Percentiles rank a stretch among this genome's conserved stretches.
phyloP scores from a whole-genome alignment of 495 filamentous ascomycete genomes.

The Choiromyces venosus region DNA sequence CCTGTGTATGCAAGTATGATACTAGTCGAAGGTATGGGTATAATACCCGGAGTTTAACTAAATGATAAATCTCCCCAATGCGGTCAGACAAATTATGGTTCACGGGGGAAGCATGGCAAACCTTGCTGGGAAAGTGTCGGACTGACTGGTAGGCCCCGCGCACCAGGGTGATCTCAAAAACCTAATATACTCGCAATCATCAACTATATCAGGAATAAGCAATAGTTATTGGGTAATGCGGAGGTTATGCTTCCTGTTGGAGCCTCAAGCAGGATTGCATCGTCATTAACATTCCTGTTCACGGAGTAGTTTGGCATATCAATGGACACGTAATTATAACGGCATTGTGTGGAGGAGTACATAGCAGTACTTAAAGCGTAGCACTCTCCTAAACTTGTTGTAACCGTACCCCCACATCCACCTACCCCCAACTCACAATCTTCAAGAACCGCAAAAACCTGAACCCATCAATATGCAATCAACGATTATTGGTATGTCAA shows the following conservation, averaged over 20 bases:
- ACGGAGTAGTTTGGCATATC: neutral
- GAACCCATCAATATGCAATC: neutral
- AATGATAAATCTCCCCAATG: too few relatives aligned
- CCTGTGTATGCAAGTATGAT: too few relatives aligned
- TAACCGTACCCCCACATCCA: neutral
- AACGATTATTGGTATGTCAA: neutral
- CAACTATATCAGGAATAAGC: neutral
- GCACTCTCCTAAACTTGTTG: neutral
- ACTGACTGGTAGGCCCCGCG: neutral
- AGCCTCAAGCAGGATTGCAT: neutral
- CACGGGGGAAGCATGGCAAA: too few relatives aligned
- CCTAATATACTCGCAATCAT: neutral
- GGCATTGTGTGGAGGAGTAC: neutral
- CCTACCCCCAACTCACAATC: neutral
- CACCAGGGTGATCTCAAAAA: neutral
- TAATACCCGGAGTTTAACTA: too few relatives aligned
- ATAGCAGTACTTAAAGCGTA: neutral
- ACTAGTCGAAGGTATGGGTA: too few relatives aligned
- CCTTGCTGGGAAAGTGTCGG: too few relatives aligned
- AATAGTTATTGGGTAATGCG: neutral
- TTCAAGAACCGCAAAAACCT: neutral
- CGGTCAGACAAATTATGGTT: too few relatives aligned
- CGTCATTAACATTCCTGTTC: neutral
- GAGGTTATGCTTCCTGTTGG: neutral
- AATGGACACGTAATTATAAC: neutral